These are phyloP conservation scores for Pichia sp. DNA, from an alignment of 1,139 yeast genomes.

Conservation along the genomic window DNA sequence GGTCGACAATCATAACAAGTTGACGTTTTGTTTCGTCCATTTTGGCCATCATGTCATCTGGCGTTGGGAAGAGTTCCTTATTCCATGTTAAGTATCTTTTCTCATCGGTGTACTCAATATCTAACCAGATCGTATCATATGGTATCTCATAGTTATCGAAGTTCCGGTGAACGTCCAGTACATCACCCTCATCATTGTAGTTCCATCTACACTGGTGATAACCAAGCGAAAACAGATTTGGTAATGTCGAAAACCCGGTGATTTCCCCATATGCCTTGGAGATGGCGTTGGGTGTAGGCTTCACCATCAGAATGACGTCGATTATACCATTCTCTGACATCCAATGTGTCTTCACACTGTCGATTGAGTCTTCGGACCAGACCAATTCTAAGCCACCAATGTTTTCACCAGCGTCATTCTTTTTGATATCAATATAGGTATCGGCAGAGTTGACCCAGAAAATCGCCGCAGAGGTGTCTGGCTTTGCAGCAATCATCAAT, in stretches of 20 bases:
- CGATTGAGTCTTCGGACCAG: slow-evolving; percentile 5
- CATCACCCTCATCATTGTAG: slow-evolving; percentile 83
- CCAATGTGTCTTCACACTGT: slow-evolving; percentile 66
- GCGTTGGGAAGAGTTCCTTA: slow-evolving; percentile 66
- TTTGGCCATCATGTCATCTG: slow-evolving; percentile 57
- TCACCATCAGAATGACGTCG: slow-evolving; percentile 70
- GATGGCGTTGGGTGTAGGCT: slow-evolving; percentile 55
- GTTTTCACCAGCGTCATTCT: slow-evolving; percentile 19
- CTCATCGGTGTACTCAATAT: slow-evolving; percentile 81
- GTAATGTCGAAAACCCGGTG: slow-evolving; percentile 73
- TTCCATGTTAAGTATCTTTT: slow-evolving; percentile 94
- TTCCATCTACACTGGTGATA: slow-evolving; percentile 98
- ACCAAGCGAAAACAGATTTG: slow-evolving; percentile 76
- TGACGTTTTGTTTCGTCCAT: slow-evolving; percentile 74
- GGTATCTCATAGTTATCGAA: slow-evolving; percentile 79
- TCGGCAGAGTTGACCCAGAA: slow-evolving; percentile 95
- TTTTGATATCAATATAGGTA: slow-evolving; percentile 74
- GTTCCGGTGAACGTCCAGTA: slow-evolving; percentile 57
- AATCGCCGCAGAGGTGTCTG: slow-evolving; percentile 60
- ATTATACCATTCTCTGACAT: slow-evolving; percentile 84
- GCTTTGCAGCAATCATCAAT: slow-evolving; percentile 65
- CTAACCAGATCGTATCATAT: slow-evolving; percentile 92
- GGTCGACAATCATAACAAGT: slow-evolving; percentile 82
- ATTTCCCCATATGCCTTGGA: slow-evolving; percentile 59
- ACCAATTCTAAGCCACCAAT: slow-evolving; percentile 14